Conservation (phyloP, 352 stramenopile species). For the Globisporangium abappressorium region DNA sequence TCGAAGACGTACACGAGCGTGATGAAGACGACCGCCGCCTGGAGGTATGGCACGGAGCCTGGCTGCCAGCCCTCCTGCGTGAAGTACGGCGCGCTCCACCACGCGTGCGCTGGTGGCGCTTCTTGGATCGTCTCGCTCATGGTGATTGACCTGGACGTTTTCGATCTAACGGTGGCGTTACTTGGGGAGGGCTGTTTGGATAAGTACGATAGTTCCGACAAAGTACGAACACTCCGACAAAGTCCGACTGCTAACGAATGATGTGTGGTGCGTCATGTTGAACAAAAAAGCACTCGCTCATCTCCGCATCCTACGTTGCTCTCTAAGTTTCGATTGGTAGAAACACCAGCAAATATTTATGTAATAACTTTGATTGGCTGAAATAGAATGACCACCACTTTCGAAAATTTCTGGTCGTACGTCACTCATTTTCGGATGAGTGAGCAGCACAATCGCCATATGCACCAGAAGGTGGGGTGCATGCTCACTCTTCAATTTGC, state of each 20-base stretch:
- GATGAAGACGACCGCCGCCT: conserved; percentile 83
- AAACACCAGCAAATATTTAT: background rate
- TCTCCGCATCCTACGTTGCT: background rate
- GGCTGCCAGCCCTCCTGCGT: conserved; percentile 52
- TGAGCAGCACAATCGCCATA: background rate
- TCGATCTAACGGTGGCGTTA: background rate
- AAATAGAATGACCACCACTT: background rate
- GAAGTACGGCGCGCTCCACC: conserved; percentile 54
- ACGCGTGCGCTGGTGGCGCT: conserved; percentile 14
- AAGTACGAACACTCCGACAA: background rate
- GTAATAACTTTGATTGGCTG: background rate
- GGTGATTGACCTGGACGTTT: background rate
- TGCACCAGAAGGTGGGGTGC: background rate
- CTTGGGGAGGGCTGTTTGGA: background rate
- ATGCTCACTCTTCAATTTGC: conserved; percentile 9
- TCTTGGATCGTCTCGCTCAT: background rate
- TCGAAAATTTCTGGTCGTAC: conserved; percentile 8
- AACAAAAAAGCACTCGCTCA: background rate
- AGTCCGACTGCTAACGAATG: background rate
- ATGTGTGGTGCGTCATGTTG: background rate
- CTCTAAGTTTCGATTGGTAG: background rate
- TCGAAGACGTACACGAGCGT: conserved; percentile 90
- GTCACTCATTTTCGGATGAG: conserved; percentile 2
- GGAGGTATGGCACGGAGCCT: conserved; percentile 65
- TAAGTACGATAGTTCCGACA: background rate